Percentiles rank a stretch among this genome's conserved stretches.
Evolutionary conservation across 441 rosid species (phyloP).

Genomic region (Erodium trifolium): DNA sequence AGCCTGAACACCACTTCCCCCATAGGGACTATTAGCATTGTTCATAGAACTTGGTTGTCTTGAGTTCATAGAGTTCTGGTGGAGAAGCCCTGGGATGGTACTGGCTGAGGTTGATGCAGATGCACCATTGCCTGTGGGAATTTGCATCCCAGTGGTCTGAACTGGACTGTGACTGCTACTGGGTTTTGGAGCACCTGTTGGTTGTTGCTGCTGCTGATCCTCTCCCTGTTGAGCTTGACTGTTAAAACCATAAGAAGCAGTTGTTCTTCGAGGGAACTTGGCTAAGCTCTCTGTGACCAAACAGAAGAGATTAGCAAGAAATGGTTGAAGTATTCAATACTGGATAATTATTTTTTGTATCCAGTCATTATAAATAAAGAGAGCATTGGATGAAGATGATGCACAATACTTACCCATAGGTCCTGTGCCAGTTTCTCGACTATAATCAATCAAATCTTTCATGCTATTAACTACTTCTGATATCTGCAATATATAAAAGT

Average conservation of each 20-base stretch:
- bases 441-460: conserved; percentile 97
- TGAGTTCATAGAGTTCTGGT: neutral
- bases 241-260: conserved; percentile 45
- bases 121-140: neutral
- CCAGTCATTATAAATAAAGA: neutral
- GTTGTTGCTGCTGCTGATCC: conserved; percentile 47
- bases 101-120: neutral
- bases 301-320: conserved; percentile 8
- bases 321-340: neutral
- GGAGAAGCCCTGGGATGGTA: neutral
- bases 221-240: conserved; percentile 52
- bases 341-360: too few relatives aligned
- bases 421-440: conserved; percentile 77
- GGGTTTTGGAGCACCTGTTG: neutral
- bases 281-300: conserved; percentile 74
- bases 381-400: neutral
- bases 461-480: conserved; percentile 97
- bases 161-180: neutral
- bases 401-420: conserved; percentile 71
- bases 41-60: neutral
- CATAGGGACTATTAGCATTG: neutral
- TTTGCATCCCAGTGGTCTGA: neutral
- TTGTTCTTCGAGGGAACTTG: conserved; percentile 75
- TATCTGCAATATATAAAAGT: conserved; percentile 49
- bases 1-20: too few relatives aligned